Conservation (phyloP, 2,329 filamentous ascomycete genomes). For the Alternaria brassicicola region DNA sequence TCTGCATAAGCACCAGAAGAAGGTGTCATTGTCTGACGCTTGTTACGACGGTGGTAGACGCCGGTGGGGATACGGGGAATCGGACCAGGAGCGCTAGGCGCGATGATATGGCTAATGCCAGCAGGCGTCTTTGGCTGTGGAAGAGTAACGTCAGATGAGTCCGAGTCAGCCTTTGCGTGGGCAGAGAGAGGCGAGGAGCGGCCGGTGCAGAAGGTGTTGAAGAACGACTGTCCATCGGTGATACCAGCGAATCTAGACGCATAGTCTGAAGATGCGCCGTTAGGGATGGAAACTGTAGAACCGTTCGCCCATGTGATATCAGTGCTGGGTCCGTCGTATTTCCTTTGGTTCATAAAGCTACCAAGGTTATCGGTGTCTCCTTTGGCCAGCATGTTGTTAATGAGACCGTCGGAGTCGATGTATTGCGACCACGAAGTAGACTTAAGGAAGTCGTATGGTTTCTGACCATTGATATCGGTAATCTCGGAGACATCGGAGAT, state of each 20-base stretch:
- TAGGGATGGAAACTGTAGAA: conserved; percentile 22
- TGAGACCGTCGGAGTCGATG: conserved; percentile 29
- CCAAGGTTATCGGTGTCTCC: conserved; percentile 30
- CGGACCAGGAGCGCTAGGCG: conserved; percentile 16
- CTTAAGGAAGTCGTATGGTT: conserved; percentile 32
- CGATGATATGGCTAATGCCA: neutral
- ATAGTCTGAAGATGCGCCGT: conserved; percentile 22
- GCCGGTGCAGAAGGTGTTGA: conserved; percentile 41
- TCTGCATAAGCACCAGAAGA: conserved; percentile 13
- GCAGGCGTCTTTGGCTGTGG: neutral
- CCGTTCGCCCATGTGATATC: conserved; percentile 44
- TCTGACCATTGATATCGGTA: conserved; percentile 33
- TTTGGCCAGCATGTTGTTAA: conserved; percentile 31
- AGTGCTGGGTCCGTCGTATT: conserved; percentile 32
- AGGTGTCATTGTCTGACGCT: conserved; percentile 20
- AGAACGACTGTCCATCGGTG: conserved; percentile 47
- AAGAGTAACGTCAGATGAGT: neutral
- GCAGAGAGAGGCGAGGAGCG: conserved; percentile 4
- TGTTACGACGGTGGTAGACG: conserved; percentile 24
- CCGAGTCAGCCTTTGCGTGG: conserved; percentile 7
- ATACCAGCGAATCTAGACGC: conserved; percentile 32
- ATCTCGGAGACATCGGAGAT: conserved; percentile 34
- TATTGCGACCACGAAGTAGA: conserved; percentile 26
- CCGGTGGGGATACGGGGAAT: conserved; percentile 31
- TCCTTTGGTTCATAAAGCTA: conserved; percentile 20